phyloP scores from a whole-genome alignment of 202 grass and related monocot species.

The Setaria viridis region DNA sequence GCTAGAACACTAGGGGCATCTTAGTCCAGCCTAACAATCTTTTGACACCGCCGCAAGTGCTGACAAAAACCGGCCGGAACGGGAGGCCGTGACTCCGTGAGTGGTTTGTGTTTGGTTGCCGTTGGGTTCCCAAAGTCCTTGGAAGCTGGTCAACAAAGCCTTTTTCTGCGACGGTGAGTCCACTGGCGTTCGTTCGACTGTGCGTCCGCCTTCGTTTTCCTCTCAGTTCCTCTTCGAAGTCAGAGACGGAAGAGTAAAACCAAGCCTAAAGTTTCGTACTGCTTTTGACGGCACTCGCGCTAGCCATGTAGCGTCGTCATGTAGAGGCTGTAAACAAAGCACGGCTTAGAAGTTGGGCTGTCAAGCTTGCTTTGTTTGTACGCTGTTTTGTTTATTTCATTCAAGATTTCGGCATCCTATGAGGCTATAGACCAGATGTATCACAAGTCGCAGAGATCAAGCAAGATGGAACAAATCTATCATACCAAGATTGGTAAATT shows the following conservation, averaged over 20 bases:
- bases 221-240: slow-evolving; percentile 39
- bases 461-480: slow-evolving; percentile 12
- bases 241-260: slow-evolving; percentile 18
- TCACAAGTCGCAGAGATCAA: slow-evolving; percentile 4
- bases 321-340: slow-evolving; percentile 40
- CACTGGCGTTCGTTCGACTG: background rate
- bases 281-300: slow-evolving; percentile 46
- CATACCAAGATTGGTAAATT: slow-evolving; percentile 28
- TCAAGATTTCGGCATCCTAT: slow-evolving; percentile 18
- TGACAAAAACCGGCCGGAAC: slow-evolving; percentile 29
- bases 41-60: slow-evolving; percentile 8
- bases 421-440: background rate
- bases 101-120: slow-evolving; percentile 28
- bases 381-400: slow-evolving; percentile 4
- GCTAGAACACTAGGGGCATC: background rate
- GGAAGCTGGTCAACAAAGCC: slow-evolving; percentile 12
- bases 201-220: background rate
- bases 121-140: slow-evolving; percentile 55
- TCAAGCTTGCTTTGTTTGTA: slow-evolving; percentile 41
- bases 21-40: background rate
- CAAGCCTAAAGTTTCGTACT: slow-evolving; percentile 24
- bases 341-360: background rate
- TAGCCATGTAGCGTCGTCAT: background rate
- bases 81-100: background rate
- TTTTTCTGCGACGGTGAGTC: background rate